phyloP scores from a whole-genome alignment of 331 rosid species.

The Telfairia occidentalis region DNA sequence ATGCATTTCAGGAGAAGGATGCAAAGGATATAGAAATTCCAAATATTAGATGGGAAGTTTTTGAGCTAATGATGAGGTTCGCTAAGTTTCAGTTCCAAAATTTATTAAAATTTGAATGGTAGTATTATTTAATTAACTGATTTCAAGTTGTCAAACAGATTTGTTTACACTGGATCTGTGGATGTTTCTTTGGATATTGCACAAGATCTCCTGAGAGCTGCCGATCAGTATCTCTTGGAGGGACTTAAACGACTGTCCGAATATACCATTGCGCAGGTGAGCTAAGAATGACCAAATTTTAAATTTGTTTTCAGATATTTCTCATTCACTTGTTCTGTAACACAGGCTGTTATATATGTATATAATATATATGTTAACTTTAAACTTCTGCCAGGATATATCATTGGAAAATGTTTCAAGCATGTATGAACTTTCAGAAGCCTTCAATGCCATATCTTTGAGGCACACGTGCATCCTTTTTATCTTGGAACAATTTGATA shows the following conservation, averaged over 20 bases:
- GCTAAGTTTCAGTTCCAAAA: constrained; percentile 10
- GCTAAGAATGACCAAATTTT: constrained; percentile 8
- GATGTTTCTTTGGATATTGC: constrained; percentile 74
- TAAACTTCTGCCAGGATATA: constrained; percentile 49
- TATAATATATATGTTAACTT: constrained; percentile 2
- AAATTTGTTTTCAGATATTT: neutral
- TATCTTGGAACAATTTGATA: constrained; percentile 81
- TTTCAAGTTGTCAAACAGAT: constrained; percentile 40
- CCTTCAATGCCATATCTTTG: constrained; percentile 77
- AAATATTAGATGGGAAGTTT: constrained; percentile 96
- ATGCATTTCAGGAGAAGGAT: constrained; percentile 79
- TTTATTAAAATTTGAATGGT: neutral
- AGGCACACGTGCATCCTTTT: constrained; percentile 87
- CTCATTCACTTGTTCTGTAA: neutral
- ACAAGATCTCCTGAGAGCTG: constrained; percentile 97
- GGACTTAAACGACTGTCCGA: constrained; percentile 96
- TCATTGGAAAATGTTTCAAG: constrained; percentile 77
- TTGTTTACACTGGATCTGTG: constrained; percentile 91
- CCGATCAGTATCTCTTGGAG: constrained; percentile 98
- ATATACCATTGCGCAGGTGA: constrained; percentile 92
- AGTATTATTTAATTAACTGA: constrained; percentile 13
- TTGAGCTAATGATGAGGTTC: constrained; percentile 97
- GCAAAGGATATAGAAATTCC: constrained; percentile 99
- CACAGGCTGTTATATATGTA: constrained; percentile 1
- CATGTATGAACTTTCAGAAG: constrained; percentile 98